Base-by-base conservation (phyloP, 2,329 filamentous ascomycete species). In the Monosporascus sp. region DNA sequence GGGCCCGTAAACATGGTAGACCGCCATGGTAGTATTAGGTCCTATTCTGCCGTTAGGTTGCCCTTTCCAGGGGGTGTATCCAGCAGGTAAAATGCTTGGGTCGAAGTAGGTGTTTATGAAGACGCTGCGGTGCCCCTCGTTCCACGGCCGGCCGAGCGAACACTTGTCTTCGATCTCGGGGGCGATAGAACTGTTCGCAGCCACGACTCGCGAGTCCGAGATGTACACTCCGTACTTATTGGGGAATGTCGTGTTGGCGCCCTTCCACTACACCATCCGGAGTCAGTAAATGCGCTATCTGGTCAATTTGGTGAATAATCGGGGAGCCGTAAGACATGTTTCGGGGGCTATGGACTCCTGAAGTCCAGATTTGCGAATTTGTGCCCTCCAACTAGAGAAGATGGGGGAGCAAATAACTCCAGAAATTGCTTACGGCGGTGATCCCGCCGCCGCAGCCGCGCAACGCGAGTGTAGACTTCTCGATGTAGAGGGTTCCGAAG, bases 151-250 rank as follows among this genome's bases (percentile, higher is more conserved):
- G 1, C 84, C 84, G 0, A 86, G 74, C 0, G 81, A 72, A 62
- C 83, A 86, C 58, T 73, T 69, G 0, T 76, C 77, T 17, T 59
- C 57, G 24, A 72, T 62, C 4, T 54, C 44, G 7, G 61, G 48
- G 0, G 73, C 71, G 18, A 77, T 69, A 18, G 70, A 70, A 17
- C 63, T 58, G 61, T 88, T 88, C 24, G 80, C 79, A 2, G 81
- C 80, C 1, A 73, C 66, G 4, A 86, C 73, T 3, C 70, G 68
- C 0, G 79, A 81, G 28, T 79, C 72, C 48, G 81, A 75, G 54
- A 88, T 78, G 65, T 88, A 88, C 1, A 83, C 79, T 8, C 85
- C 85, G 65, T 86, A 87, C 60, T 84, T 85, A 69, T 88, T 88
- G 5, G 68, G 65, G 50, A 83, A 86, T 0, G 83, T 86, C 0